Percentiles rank a stretch among this genome's conserved stretches.
Conservation (phyloP, 2,329 filamentous ascomycete species). For the Cytospora schulzeri region DNA sequence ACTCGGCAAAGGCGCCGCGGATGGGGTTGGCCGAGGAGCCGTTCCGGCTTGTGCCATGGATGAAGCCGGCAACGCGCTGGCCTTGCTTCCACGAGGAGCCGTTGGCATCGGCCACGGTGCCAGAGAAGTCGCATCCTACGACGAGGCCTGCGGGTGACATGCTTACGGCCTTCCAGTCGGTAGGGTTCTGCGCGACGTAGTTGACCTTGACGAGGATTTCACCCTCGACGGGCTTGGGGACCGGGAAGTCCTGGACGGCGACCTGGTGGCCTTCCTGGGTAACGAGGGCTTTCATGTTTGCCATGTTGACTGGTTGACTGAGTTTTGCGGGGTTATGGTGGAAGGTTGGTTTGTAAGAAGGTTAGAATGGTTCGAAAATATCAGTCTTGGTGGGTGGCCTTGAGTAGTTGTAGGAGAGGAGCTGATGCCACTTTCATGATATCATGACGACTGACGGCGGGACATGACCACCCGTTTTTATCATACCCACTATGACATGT, state of each 20-base stretch:
- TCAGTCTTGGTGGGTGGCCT: too few relatives aligned
- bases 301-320: slow-evolving; percentile 7
- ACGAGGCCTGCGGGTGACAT: slow-evolving; percentile 32
- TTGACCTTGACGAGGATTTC: slow-evolving; percentile 39
- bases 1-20: slow-evolving; percentile 38
- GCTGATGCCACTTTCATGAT: background rate
- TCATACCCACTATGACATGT: background rate
- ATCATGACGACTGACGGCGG: background rate
- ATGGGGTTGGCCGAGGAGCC: slow-evolving; percentile 13
- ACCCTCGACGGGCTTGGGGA: slow-evolving; percentile 35
- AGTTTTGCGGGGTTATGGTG: background rate
- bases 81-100: slow-evolving; percentile 36
- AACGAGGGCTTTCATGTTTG: slow-evolving; percentile 43
- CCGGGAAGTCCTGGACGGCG: slow-evolving; percentile 35
- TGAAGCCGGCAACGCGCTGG: slow-evolving; percentile 40
- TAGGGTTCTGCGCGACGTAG: slow-evolving; percentile 40
- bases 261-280: slow-evolving; percentile 35
- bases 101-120: slow-evolving; percentile 36
- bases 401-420: background rate
- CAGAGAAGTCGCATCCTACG: slow-evolving; percentile 41
- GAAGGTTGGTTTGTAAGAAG: background rate
- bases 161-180: slow-evolving; percentile 38
- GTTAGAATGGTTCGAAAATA: too few relatives aligned
- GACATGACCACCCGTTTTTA: background rate
- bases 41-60: slow-evolving; percentile 34